Evolutionary conservation across 1,139 yeast genomes (phyloP), one percentile per base, ranked within the genome.

Genomic region (Zygoascus sp.): DNA sequence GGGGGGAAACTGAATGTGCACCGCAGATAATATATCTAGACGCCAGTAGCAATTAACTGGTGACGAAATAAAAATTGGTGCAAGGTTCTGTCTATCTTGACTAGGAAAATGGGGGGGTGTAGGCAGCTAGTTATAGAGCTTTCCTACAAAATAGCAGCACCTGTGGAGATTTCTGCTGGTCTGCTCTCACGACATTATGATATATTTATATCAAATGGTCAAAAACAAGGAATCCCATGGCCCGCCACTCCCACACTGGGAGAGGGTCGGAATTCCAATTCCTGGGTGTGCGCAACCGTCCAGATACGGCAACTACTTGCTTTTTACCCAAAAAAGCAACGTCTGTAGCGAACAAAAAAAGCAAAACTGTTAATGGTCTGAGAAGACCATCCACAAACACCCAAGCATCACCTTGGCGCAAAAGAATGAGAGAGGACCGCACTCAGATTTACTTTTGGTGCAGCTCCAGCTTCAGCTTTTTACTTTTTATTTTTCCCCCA

Each of bases 131-230:
- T 4, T 10, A 25, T 4, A 10, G n/a, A 3, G 8, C n/a, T 25
- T 25, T 25, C 28, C 3, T 7, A 10, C 3, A 25, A 3, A 10
- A 2, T 3, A 10, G n/a, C n/a, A 25, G n/a, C 28, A 10, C n/a
- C 6, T 25, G 28, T 3, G 28, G 3, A n/a, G 28, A 6, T 22
- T 9, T 25, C n/a, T 25, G n/a, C 28, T n/a, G 8, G 16, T 30
- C 34, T n/a, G 13, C 17, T 30, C 9, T 30, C 34, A 30, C 7
- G 34, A 11, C 17, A 30, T 15, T 9, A 9, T 7, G 34, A 30
- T 30, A 30, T 30, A 30, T 30, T 30, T 30, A 30, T 30, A 30
- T 30, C 34, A 30, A 30, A 30, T 30, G 15, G 34, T n/a, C 34
- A 11, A 30, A 5, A 11, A 30, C 34, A 30, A 28, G 34, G 34